Evolutionary conservation across 164 flowering plant species (phyloP), one percentile per base, ranked within the genome.

Genomic region (Stephania yunnanensis): DNA sequence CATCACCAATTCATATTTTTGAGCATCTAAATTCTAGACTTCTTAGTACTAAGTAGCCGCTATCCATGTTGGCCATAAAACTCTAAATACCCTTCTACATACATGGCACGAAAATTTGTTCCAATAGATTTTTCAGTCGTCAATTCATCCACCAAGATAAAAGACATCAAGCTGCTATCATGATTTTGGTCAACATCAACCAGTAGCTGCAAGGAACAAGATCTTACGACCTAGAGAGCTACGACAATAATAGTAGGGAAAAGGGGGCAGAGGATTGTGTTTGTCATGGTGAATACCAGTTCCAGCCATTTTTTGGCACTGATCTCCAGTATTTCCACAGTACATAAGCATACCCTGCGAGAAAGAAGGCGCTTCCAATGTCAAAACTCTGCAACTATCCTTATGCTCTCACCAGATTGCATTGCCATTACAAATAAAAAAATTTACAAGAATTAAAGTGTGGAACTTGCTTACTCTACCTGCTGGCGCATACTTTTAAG

Each of bases 401-500:
- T 58, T 58, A 58, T 3, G 7, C 8, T 2, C 20, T 58, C 6
- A 58, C 22, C 19, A 11, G 6, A 55, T 55, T 55, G 19, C 63
- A 55, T 46, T 25, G 4, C 8, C 44, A 30, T 68, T 68, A 68
- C 42, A 67, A 19, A 7, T 10, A 44, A 42, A 69, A 67, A 22
- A 55, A 42, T 15, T 69, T 61, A 9, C 22, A 36, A 36, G 42
- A 48, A 74, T 1, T 19, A 77, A 72, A 25, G n/a, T 64, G n/a
- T 64, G 48, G 19, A 20, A 73, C 10, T 12, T 42, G 22, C 15
- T 53, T 31, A 20, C 45, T 36, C 11, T 36, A 91, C 97, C 97
- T 94, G 97, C 71, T 91, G 98, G 1, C 90, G 86, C 65, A 91
- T 90, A 68, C 81, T 82, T 81, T 89, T 88, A 75, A 94, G 89